Conservation (phyloP, 1,284 basidiomycete species). For the Leucoagaricus sp. region DNA sequence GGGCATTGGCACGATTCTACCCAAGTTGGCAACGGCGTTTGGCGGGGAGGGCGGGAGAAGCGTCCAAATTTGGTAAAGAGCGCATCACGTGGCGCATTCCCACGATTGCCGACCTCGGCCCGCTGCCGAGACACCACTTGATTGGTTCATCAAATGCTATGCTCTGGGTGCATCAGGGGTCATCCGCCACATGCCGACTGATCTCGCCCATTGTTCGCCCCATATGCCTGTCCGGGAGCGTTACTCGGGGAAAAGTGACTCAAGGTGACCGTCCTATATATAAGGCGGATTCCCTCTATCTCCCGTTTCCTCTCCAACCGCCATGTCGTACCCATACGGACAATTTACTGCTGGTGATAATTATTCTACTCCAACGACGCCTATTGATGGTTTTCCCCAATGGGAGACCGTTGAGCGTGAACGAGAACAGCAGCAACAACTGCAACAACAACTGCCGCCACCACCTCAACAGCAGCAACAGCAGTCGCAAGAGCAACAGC, state of each 20-base stretch:
- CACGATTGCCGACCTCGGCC: slow-evolving; percentile 20
- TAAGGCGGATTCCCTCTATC: slow-evolving; percentile 15
- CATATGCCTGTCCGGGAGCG: slow-evolving; percentile 18
- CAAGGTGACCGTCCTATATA: slow-evolving; percentile 27
- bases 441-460: slow-evolving; percentile 19
- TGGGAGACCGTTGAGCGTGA: slow-evolving; percentile 32
- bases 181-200: slow-evolving; percentile 27
- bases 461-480: slow-evolving; percentile 15
- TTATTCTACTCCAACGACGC: slow-evolving; percentile 29
- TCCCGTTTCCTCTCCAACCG: slow-evolving; percentile 3
- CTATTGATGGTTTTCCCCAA: slow-evolving; percentile 26
- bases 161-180: slow-evolving; percentile 17
- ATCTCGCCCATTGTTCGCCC: slow-evolving; percentile 18
- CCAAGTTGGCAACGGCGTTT: neutral
- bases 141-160: slow-evolving; percentile 16
- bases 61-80: slow-evolving; percentile 2
- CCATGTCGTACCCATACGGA: slow-evolving; percentile 22
- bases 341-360: slow-evolving; percentile 25
- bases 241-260: slow-evolving; percentile 24
- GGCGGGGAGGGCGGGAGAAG: neutral
- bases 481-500: slow-evolving; percentile 8
- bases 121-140: slow-evolving; percentile 6
- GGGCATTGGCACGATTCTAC: slow-evolving; percentile 1
- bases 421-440: slow-evolving; percentile 21
- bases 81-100: slow-evolving; percentile 11